Percentiles rank a stretch among this genome's conserved stretches.
Conservation (phyloP, 176 grass and related monocot species). For the Dactylis glomerata region DNA sequence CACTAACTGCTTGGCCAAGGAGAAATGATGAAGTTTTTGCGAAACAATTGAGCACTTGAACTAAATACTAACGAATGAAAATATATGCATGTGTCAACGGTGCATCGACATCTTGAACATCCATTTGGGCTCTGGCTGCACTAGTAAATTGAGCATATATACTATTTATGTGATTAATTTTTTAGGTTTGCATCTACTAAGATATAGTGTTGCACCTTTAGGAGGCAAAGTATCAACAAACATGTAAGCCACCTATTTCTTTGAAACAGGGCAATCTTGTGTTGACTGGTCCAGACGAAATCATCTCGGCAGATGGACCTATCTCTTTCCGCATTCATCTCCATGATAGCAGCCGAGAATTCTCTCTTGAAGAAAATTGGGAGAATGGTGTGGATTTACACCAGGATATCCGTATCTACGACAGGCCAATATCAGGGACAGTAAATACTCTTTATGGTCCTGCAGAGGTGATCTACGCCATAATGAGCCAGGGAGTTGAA, state of each 20-base stretch:
- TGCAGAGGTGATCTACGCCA: background rate
- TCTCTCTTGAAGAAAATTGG: background rate
- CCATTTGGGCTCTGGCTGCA: too few species aligned
- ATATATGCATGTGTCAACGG: too few species aligned
- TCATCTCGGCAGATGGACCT: background rate
- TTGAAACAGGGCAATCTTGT: background rate
- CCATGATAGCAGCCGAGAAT: background rate
- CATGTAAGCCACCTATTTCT: background rate
- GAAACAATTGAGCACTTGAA: background rate
- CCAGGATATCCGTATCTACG: background rate
- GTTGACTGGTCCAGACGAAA: background rate
- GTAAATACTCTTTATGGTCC: background rate
- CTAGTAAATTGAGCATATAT: background rate
- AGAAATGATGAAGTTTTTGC: background rate
- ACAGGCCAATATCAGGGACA: background rate
- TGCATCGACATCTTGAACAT: too few species aligned
- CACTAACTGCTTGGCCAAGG: background rate
- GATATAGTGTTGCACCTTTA: background rate
- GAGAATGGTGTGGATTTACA: background rate
- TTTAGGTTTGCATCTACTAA: background rate
- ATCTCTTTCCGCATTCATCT: background rate
- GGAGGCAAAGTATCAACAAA: background rate
- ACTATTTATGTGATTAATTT: background rate
- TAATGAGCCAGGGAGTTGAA: constrained; percentile 1
- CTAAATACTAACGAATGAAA: background rate